Evolutionary conservation across 345 rosid genomes (phyloP).

Genomic region (Lenwebbia sp.): DNA sequence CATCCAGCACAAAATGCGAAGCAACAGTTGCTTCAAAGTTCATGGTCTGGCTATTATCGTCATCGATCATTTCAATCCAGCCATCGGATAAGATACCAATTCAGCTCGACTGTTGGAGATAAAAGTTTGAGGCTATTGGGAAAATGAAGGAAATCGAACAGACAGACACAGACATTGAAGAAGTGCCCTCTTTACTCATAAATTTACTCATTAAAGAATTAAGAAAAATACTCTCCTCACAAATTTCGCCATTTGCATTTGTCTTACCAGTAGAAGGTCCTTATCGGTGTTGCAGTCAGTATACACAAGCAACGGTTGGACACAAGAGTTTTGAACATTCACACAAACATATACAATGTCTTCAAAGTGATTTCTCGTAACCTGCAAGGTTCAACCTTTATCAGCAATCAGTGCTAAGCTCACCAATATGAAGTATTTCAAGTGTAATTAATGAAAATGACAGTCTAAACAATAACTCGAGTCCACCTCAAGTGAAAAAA

Average conservation of each 20-base stretch:
- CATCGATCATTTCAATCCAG: neutral
- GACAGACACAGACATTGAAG: neutral
- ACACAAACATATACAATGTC: slow-evolving; percentile 49
- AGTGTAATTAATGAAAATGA: neutral
- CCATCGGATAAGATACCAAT: neutral
- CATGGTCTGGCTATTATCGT: neutral
- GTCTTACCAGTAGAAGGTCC: slow-evolving; percentile 57
- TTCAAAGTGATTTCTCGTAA: slow-evolving; percentile 54
- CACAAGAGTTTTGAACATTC: slow-evolving; percentile 20
- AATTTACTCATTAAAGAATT: neutral
- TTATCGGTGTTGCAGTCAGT: slow-evolving; percentile 54
- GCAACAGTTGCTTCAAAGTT: neutral
- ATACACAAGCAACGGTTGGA: slow-evolving; percentile 49
- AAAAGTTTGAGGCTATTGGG: neutral
- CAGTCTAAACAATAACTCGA: neutral
- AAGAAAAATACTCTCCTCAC: neutral
- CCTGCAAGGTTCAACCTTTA: slow-evolving; percentile 22
- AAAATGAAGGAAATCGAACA: neutral
- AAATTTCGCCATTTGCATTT: neutral
- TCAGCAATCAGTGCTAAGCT: neutral
- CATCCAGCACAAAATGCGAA: neutral
- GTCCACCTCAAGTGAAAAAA: neutral
- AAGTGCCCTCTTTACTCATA: neutral
- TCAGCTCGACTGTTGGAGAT: neutral
- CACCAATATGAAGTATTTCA: neutral